Evolutionary conservation across 225 moss, liverwort and hornwort species (phyloP).

Genomic region (Asterella californica): DNA sequence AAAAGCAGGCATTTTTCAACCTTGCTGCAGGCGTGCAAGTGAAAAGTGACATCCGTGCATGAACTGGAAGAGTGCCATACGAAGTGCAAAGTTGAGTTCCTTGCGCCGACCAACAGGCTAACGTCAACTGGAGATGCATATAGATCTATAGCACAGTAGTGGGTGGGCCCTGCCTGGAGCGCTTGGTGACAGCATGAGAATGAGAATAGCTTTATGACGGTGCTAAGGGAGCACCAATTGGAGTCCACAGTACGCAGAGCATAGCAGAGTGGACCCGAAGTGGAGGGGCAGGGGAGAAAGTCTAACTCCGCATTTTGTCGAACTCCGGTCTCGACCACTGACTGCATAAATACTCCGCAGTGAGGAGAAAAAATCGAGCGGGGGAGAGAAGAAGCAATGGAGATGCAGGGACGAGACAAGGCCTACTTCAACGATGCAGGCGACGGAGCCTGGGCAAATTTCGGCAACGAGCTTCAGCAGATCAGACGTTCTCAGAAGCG

Average conservation of each 20-base stretch:
- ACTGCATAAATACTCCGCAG: background rate
- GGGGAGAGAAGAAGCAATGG: constrained; percentile 13
- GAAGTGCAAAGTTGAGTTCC: background rate
- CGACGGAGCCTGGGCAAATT: constrained; percentile 44
- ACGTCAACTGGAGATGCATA: background rate
- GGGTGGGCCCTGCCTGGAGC: background rate
- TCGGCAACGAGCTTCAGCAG: constrained; percentile 52
- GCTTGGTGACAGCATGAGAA: background rate
- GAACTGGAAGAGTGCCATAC: background rate
- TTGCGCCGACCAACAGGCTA: background rate
- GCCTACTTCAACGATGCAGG: constrained; percentile 37
- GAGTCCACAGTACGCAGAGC: background rate
- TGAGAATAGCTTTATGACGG: background rate
- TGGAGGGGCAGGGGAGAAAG: background rate
- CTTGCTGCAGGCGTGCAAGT: background rate
- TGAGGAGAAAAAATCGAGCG: background rate
- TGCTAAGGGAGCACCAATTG: background rate
- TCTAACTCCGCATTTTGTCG: too few species aligned
- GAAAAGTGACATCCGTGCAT: background rate
- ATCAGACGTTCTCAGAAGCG: constrained; percentile 53
- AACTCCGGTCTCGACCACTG: background rate
- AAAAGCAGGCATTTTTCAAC: too few species aligned
- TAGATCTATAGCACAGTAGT: background rate
- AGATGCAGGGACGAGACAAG: constrained; percentile 26
- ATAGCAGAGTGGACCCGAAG: background rate